These are phyloP conservation scores for Verticillium albo-atrum DNA, from an alignment of 2,329 filamentous ascomycete species.

Conservation along the genomic window DNA sequence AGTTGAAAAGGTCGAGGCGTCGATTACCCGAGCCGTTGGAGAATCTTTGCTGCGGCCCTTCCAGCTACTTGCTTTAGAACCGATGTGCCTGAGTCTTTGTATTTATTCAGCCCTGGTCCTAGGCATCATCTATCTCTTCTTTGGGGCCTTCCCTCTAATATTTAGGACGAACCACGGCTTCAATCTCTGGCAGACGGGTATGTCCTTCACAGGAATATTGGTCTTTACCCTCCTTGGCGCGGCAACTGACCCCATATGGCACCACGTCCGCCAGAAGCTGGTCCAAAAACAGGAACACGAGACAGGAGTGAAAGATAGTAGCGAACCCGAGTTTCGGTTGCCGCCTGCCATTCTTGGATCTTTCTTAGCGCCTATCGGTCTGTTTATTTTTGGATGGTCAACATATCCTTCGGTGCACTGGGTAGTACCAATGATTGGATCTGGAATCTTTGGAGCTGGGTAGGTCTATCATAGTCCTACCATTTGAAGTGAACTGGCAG, in stretches of 20 bases:
- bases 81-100: constrained; percentile 80
- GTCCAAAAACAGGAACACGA: constrained; percentile 45
- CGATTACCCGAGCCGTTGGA: too few relatives aligned
- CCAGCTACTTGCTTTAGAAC: constrained; percentile 74
- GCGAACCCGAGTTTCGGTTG: constrained; percentile 83
- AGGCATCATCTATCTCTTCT: constrained; percentile 85
- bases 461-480: constrained; percentile 33
- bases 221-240: constrained; percentile 61
- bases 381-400: constrained; percentile 15
- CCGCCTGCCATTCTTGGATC: constrained; percentile 71
- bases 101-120: constrained; percentile 78
- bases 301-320: constrained; percentile 48
- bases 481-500: constrained; percentile 13
- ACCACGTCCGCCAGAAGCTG: constrained; percentile 51
- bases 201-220: constrained; percentile 71
- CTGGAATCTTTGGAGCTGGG: constrained; percentile 65
- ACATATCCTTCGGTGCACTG: constrained; percentile 6
- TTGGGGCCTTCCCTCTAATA: constrained; percentile 79
- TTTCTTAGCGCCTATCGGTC: constrained; percentile 67
- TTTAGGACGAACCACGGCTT: constrained; percentile 73
- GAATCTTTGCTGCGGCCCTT: constrained; percentile 65
- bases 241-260: constrained; percentile 61
- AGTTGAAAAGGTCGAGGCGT: too few relatives aligned
- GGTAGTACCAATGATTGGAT: constrained; percentile 55
- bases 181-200: constrained; percentile 72